Conservation (phyloP, 1,284 basidiomycete genomes). For the Bondarzewia mesenterica region DNA sequence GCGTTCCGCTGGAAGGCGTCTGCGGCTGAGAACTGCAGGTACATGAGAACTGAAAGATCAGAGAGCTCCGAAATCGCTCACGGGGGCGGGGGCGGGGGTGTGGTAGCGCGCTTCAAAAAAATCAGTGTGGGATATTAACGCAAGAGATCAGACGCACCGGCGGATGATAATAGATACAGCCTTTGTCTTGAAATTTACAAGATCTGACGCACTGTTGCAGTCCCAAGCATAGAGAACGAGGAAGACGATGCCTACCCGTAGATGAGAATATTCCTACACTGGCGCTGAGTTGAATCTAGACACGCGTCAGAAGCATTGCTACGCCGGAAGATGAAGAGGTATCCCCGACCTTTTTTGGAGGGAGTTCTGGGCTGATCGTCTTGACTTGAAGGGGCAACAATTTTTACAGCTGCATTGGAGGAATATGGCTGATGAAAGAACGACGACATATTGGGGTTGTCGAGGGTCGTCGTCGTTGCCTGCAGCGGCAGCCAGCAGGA, state of each 20-base stretch:
- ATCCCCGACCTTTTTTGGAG: conserved; percentile 33
- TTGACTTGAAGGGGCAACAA: conserved; percentile 35
- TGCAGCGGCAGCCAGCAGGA: not conserved
- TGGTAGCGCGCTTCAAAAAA: conserved; percentile 18
- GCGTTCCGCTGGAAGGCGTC: conserved; percentile 31
- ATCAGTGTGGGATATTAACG: conserved; percentile 7
- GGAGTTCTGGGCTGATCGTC: conserved; percentile 26
- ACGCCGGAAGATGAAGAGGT: not conserved
- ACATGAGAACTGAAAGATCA: conserved; percentile 7
- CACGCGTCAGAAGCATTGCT: conserved; percentile 3
- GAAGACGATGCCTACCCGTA: conserved; percentile 56
- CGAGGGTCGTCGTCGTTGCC: not conserved
- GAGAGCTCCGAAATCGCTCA: conserved; percentile 12
- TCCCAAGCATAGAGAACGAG: not conserved
- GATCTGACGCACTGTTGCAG: conserved; percentile 36
- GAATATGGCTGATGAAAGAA: conserved; percentile 38
- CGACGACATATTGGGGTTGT: conserved; percentile 21
- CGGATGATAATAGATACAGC: conserved; percentile 79
- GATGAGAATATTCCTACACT: conserved; percentile 84
- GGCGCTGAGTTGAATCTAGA: conserved; percentile 60
- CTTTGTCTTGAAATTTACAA: conserved; percentile 82
- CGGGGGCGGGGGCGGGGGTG: conserved; percentile 19
- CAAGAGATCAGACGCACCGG: conserved; percentile 36
- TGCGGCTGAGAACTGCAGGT: conserved; percentile 32
- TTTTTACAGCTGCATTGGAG: conserved; percentile 47